Percentiles rank a stretch among this genome's conserved stretches.
Conservation (phyloP, 148 eudicot species). For the Suaeda aralocaspica region DNA sequence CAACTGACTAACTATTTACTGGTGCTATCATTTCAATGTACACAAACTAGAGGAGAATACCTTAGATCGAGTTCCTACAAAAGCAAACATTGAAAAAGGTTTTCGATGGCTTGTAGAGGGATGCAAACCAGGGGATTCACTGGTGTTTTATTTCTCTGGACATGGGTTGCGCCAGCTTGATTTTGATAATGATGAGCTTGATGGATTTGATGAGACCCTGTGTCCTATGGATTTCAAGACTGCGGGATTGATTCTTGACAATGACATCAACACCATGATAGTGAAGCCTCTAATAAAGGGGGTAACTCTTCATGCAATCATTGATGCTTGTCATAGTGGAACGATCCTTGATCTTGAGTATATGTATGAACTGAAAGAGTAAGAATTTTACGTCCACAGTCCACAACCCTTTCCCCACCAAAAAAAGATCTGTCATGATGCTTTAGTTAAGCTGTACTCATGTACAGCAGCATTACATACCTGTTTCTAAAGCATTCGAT, state of each 20-base stretch:
- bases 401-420: too few species aligned
- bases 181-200: conserved; percentile 45
- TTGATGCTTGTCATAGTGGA: conserved; percentile 81
- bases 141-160: conserved; percentile 78
- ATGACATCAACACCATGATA: conserved; percentile 58
- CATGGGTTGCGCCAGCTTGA: conserved; percentile 65
- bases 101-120: conserved; percentile 63
- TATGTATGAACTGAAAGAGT: conserved; percentile 35
- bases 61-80: conserved; percentile 43
- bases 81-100: conserved; percentile 52
- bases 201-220: conserved; percentile 65
- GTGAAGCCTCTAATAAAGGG: conserved; percentile 59
- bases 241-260: conserved; percentile 59
- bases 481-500: not conserved
- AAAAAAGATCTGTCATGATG: not conserved
- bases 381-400: conserved; percentile 9
- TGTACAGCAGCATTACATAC: not conserved
- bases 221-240: conserved; percentile 69
- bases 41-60: conserved; percentile 25
- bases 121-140: conserved; percentile 59
- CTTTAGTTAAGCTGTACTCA: not conserved
- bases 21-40: conserved; percentile 8
- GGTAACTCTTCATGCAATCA: conserved; percentile 71
- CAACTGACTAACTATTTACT: conserved; percentile 10
- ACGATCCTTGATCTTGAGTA: conserved; percentile 65